Conservation (phyloP, 2,329 filamentous ascomycete genomes). For the Fusarium mundagurra region DNA sequence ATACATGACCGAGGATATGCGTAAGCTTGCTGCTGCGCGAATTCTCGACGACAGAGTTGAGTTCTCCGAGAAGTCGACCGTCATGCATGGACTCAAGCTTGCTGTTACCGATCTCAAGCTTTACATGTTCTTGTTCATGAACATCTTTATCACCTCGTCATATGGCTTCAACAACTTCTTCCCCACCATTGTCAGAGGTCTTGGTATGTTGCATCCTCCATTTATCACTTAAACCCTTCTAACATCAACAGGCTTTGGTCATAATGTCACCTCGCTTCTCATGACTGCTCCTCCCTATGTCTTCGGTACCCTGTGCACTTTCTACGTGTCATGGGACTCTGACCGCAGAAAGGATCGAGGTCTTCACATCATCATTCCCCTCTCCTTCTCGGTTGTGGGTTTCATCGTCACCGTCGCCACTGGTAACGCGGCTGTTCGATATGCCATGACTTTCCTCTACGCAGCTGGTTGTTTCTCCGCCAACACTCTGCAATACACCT, state of each 20-base stretch:
- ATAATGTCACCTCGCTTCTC: conserved; percentile 61
- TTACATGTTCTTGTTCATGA: conserved; percentile 36
- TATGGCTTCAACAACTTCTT: conserved; percentile 50
- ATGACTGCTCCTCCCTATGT: conserved; percentile 68
- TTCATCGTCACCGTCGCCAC: conserved; percentile 70
- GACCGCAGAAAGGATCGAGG: conserved; percentile 70
- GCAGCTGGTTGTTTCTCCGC: conserved; percentile 39
- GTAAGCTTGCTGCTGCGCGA: conserved; percentile 23
- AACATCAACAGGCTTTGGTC: conserved; percentile 50
- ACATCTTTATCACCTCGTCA: conserved; percentile 38
- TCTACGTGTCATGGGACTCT: conserved; percentile 68
- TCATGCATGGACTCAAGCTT: conserved; percentile 31
- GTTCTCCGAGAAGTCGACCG: conserved; percentile 22
- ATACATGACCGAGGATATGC: conserved; percentile 33
- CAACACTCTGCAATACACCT: conserved; percentile 49
- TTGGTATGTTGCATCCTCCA: conserved; percentile 48
- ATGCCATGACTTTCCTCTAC: conserved; percentile 39
- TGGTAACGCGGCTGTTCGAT: conserved; percentile 43
- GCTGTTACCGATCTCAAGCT: conserved; percentile 33
- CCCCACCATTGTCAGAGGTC: conserved; percentile 64
- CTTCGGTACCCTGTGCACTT: conserved; percentile 63
- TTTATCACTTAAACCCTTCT: fast-evolving
- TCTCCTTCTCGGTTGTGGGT: conserved; percentile 62
- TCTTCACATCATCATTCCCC: conserved; percentile 65
- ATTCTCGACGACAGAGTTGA: conserved; percentile 30